phyloP scores from a whole-genome alignment of 2,329 filamentous ascomycete genomes.

The Coniochaeta sp. region DNA sequence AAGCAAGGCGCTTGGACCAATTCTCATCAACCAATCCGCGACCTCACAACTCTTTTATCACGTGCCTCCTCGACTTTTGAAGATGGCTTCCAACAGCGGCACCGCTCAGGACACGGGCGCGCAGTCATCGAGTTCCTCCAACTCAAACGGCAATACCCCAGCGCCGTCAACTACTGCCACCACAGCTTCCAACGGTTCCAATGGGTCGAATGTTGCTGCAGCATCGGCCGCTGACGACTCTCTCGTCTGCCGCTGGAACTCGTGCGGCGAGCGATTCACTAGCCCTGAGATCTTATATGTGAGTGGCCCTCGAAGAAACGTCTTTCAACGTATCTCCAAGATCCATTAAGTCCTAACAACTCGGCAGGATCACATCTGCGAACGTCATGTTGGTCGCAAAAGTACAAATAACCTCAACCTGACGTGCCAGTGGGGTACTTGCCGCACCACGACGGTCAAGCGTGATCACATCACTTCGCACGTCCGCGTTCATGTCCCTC shows the following conservation, averaged over 20 bases:
- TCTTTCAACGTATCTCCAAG: neutral
- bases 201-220: conserved; percentile 1
- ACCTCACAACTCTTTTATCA: neutral
- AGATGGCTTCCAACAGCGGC: conserved; percentile 1
- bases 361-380: conserved; percentile 87
- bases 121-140: conserved; percentile 29
- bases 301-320: conserved; percentile 21
- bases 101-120: conserved; percentile 11
- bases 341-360: neutral
- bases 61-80: conserved; percentile 12
- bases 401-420: conserved; percentile 98
- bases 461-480: conserved; percentile 99
- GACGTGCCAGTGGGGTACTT: conserved; percentile 95
- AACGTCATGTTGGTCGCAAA: conserved; percentile 96
- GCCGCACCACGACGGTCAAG: conserved; percentile 94
- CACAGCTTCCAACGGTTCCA: conserved; percentile 12
- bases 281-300: conserved; percentile 54
- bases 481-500: conserved; percentile 95
- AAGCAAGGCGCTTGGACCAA: neutral
- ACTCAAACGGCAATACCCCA: conserved; percentile 46
- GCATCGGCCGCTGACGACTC: conserved; percentile 36
- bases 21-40: neutral
- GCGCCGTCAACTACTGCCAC: conserved; percentile 42
- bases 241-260: conserved; percentile 53
- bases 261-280: conserved; percentile 51